These are phyloP conservation scores for Elsinoe arachidis DNA, from an alignment of 2,329 filamentous ascomycete species.

Conservation along the genomic window DNA sequence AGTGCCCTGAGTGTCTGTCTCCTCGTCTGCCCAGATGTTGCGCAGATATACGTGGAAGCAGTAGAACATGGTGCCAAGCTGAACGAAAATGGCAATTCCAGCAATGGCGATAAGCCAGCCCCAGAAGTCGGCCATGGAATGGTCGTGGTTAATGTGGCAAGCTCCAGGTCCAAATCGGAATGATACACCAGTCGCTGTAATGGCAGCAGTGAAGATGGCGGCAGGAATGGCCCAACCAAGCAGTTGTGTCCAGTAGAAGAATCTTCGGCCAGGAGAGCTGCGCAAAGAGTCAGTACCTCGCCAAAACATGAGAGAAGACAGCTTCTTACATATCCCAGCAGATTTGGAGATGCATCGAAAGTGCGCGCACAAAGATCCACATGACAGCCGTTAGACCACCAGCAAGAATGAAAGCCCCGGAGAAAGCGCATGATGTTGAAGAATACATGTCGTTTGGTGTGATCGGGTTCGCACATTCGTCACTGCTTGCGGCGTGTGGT, in stretches of 20 bases:
- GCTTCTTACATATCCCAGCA: constrained; percentile 69
- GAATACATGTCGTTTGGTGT: constrained; percentile 90
- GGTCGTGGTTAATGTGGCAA: constrained; percentile 87
- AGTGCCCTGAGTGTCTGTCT: constrained; percentile 51
- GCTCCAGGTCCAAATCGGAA: constrained; percentile 76
- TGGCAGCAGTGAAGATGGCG: constrained; percentile 63
- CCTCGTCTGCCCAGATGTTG: constrained; percentile 64
- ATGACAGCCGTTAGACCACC: constrained; percentile 78
- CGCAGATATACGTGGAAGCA: constrained; percentile 92
- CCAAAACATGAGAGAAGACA: not conserved
- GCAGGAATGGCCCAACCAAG: constrained; percentile 78
- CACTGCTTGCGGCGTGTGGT: constrained; percentile 66
- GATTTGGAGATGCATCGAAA: constrained; percentile 93
- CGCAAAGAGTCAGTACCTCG: not conserved
- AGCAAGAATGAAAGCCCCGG: constrained; percentile 74
- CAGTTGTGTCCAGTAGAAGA: constrained; percentile 77
- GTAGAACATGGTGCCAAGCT: constrained; percentile 71
- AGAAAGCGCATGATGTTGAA: constrained; percentile 73
- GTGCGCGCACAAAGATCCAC: constrained; percentile 83
- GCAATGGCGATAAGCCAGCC: constrained; percentile 76
- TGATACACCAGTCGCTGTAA: constrained; percentile 82
- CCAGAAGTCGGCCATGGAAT: constrained; percentile 82
- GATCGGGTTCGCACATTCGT: constrained; percentile 80
- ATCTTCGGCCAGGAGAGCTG: constrained; percentile 66
- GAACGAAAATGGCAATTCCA: constrained; percentile 65